Evolutionary conservation across 768 basidiomycete species (phyloP), one percentile per base, ranked within the genome.

Genomic region (Podaxis pistillaris): DNA sequence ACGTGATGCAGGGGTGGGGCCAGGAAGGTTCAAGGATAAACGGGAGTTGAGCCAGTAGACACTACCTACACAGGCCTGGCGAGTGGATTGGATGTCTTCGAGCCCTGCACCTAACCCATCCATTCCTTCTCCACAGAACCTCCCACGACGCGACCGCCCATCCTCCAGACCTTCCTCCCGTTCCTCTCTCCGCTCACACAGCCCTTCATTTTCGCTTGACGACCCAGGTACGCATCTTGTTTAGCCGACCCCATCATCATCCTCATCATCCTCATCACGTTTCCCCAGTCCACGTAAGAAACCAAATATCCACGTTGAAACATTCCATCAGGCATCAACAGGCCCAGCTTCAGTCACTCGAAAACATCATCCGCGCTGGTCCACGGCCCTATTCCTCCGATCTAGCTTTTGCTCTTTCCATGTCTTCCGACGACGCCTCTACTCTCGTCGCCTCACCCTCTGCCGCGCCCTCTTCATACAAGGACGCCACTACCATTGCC

Each of bases 301-400:
- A 85, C 68, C 91, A 93, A 64, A 87, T 93, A 75, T 91, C 90
- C 67, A 87, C 86, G 44, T 76, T 93, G 69, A 92, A 89, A 75
- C 91, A 93, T 72, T 85, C 81, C 70, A 93, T 93, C 68, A 79
- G 91, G 64, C 91, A 93, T 68, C 89, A 93, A 70, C 90, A 92
- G 77, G 91, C 91, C 19, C 90, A 93, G 68, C 73, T 92, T 38
- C 83, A 87, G 67, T 79, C 70, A 41, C 82, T 93, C 57, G 91
- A 93, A 72, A 89, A 79, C 69, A 79, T 83, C 58, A 75, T 93
- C 53, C 81, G 87, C 55, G 83, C 84, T 66, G 85, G 85, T 17
- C 88, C 90, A 15, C 83, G 91, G 62, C 85, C 87, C 41, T 78
- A 84, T 65, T 75, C 76, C n/a, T 69, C 77, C 28, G 64, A 65